phyloP scores from a whole-genome alignment of 768 basidiomycete species.

The Lactarius deliciosus region DNA sequence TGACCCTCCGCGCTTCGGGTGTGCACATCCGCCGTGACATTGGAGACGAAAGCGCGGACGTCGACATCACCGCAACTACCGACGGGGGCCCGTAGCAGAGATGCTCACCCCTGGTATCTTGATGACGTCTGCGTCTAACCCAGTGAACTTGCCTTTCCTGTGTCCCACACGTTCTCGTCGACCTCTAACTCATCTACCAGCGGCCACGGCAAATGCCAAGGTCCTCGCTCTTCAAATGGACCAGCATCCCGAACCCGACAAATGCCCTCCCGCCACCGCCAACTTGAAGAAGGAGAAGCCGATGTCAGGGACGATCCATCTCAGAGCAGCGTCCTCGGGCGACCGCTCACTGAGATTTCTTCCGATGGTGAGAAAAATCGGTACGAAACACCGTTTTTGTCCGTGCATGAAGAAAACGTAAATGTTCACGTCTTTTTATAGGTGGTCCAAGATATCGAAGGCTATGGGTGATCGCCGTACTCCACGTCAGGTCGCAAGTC shows the following conservation, averaged over 20 bases:
- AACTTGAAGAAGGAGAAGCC: constrained; percentile 36
- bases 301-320: constrained; percentile 68
- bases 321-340: constrained; percentile 79
- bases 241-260: constrained; percentile 7
- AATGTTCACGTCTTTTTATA: constrained; percentile 57
- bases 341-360: constrained; percentile 71
- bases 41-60: constrained; percentile 60
- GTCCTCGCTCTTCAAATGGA: constrained; percentile 1
- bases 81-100: constrained; percentile 13
- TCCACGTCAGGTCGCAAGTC: constrained; percentile 81
- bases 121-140: constrained; percentile 3
- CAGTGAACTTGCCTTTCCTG: constrained; percentile 1
- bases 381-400: constrained; percentile 39
- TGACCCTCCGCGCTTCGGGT: constrained; percentile 35
- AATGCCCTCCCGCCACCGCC: constrained; percentile 4
- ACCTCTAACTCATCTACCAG: not conserved
- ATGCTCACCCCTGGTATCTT: not conserved
- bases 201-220: constrained; percentile 20
- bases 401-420: not conserved
- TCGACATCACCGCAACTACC: constrained; percentile 49
- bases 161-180: constrained; percentile 18
- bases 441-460: constrained; percentile 78
- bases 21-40: constrained; percentile 57
- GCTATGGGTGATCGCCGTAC: constrained; percentile 79
- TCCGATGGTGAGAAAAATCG: constrained; percentile 75